Evolutionary conservation across 2,329 filamentous ascomycete species (phyloP).

Genomic region (Colletotrichum sp.): DNA sequence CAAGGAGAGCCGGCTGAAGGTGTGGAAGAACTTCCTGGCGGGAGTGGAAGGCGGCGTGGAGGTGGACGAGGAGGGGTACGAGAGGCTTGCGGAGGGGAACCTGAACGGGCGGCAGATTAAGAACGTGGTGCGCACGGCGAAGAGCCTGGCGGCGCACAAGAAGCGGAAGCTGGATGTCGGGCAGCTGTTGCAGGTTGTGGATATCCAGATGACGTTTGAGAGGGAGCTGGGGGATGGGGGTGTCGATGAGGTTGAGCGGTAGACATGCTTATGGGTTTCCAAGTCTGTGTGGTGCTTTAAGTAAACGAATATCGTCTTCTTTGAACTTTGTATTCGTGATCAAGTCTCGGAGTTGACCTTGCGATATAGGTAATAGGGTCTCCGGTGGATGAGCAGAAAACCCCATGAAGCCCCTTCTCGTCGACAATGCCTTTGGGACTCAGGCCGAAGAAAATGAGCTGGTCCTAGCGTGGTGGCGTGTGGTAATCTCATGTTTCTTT

Average conservation of each 20-base stretch:
- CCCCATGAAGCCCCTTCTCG: too few species aligned
- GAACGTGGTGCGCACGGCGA: constrained; percentile 83
- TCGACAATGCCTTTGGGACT: too few species aligned
- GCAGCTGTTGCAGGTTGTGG: constrained; percentile 81
- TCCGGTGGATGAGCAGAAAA: too few species aligned
- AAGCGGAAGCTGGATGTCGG: constrained; percentile 38
- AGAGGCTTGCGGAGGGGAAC: constrained; percentile 69
- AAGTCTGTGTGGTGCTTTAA: too few species aligned
- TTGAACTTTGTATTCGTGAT: background rate
- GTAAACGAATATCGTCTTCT: background rate
- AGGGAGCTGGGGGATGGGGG: constrained; percentile 61
- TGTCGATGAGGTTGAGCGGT: background rate
- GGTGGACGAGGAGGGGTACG: constrained; percentile 55
- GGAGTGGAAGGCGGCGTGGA: constrained; percentile 5
- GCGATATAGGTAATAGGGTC: too few species aligned
- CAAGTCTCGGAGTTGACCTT: background rate
- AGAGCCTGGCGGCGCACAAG: constrained; percentile 82
- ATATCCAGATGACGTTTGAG: constrained; percentile 83
- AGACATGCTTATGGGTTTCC: background rate
- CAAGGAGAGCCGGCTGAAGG: constrained; percentile 65
- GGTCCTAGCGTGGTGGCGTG: too few species aligned
- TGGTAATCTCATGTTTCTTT: too few species aligned
- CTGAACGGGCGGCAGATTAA: constrained; percentile 77
- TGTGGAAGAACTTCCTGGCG: constrained; percentile 16
- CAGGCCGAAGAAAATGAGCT: too few species aligned